These are phyloP conservation scores for Fagopyrum homotropicum DNA, from an alignment of 148 eudicot genomes.

Conservation along the genomic window DNA sequence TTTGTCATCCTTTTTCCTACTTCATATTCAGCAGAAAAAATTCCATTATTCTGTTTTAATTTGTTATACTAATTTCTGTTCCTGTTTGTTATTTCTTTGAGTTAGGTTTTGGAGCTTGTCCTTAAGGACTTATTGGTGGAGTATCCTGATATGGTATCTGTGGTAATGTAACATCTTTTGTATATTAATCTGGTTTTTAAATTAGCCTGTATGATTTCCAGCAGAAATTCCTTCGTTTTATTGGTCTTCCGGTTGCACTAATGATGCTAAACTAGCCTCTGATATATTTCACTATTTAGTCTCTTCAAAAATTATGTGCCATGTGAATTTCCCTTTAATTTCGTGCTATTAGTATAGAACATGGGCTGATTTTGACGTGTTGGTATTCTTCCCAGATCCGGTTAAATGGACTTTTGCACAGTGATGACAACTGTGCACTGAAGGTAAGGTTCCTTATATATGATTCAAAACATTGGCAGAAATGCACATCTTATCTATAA, in stretches of 20 bases:
- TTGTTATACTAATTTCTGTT: not conserved
- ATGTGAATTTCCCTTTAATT: slow-evolving; percentile 5
- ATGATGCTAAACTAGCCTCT: not conserved
- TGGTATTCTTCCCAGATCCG: slow-evolving; percentile 51
- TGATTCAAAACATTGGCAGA: not conserved
- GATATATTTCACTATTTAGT: not conserved
- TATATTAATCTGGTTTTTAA: not conserved
- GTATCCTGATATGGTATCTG: slow-evolving; percentile 68
- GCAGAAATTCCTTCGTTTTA: not conserved
- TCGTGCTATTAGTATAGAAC: not conserved
- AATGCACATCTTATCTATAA: not conserved
- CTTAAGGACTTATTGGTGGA: slow-evolving; percentile 62
- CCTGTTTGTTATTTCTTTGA: slow-evolving; percentile 1
- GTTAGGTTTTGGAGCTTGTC: slow-evolving; percentile 81
- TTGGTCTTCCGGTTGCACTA: not conserved
- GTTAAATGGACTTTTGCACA: slow-evolving; percentile 83
- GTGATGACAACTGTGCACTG: slow-evolving; percentile 83
- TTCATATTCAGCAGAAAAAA: not conserved
- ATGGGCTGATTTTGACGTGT: not conserved
- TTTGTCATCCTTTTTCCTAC: not conserved
- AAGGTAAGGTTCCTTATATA: slow-evolving; percentile 43
- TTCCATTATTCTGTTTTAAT: not conserved
- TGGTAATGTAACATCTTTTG: slow-evolving; percentile 29
- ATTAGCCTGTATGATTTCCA: not conserved
- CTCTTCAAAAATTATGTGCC: not conserved